Conservation (phyloP, 768 basidiomycete species). For the Termitomyces titanicus region DNA sequence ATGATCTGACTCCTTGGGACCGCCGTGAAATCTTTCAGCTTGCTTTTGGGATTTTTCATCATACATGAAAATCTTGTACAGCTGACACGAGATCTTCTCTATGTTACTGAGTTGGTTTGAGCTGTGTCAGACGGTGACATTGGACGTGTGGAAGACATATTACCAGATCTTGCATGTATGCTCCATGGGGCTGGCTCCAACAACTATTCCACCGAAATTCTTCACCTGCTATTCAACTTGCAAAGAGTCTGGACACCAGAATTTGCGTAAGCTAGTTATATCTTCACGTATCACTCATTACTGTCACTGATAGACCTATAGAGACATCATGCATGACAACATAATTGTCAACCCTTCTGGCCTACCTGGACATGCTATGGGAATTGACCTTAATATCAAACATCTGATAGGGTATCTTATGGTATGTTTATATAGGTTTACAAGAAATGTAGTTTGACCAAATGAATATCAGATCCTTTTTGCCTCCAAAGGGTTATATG, state of each 20-base stretch:
- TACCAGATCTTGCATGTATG: not conserved
- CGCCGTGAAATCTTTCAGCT: conserved; percentile 15
- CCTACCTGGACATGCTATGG: conserved; percentile 29
- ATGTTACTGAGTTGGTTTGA: not conserved
- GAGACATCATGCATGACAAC: conserved; percentile 33
- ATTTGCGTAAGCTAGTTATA: no score
- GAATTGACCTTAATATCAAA: conserved; percentile 33
- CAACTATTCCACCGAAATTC: not conserved
- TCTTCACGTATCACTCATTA: no score
- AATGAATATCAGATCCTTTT: conserved; percentile 16
- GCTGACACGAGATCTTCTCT: not conserved
- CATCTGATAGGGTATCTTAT: conserved; percentile 32
- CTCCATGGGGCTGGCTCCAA: not conserved
- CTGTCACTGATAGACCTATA: no score
- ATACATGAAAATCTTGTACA: not conserved
- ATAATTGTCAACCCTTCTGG: conserved; percentile 31
- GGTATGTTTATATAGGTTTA: no score
- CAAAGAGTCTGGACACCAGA: no score
- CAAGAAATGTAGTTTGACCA: no score
- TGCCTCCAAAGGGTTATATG: conserved; percentile 27
- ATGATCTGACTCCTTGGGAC: no score
- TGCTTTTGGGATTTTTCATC: conserved; percentile 29
- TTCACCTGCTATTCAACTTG: not conserved
- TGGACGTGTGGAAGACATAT: not conserved
- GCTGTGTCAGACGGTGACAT: not conserved